These are phyloP conservation scores for Parascedosporium putredinis DNA, from an alignment of 2,329 filamentous ascomycete genomes.

Conservation along the genomic window DNA sequence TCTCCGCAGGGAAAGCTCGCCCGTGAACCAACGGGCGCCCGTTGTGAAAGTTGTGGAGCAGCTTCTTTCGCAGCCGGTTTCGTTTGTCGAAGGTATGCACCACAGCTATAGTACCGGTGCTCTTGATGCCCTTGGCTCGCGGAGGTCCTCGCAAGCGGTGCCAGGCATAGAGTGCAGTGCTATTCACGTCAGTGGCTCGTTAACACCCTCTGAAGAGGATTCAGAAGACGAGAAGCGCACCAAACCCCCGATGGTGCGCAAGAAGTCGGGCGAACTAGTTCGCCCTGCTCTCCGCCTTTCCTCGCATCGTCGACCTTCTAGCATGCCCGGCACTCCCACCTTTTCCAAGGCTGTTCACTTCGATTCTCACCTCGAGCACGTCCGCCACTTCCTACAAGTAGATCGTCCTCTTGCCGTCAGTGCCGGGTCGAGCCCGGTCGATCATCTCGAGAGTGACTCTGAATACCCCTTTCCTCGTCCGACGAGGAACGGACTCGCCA, in stretches of 20 bases:
- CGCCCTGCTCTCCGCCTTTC: slow-evolving; percentile 77
- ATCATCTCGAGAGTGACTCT: slow-evolving; percentile 73
- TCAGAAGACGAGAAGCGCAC: slow-evolving; percentile 45
- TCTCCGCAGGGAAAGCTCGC: slow-evolving; percentile 50
- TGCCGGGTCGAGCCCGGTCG: slow-evolving; percentile 82
- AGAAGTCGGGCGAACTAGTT: slow-evolving; percentile 96
- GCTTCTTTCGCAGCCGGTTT: slow-evolving; percentile 7
- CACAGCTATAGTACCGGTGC: slow-evolving; percentile 37
- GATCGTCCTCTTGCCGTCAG: slow-evolving; percentile 94
- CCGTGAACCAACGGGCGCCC: slow-evolving; percentile 23
- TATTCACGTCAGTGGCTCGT: slow-evolving; percentile 35
- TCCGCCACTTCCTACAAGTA: slow-evolving; percentile 88
- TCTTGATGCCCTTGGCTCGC: slow-evolving; percentile 27
- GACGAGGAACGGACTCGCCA: slow-evolving; percentile 1
- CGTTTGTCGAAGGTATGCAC: slow-evolving; percentile 26
- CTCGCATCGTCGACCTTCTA: slow-evolving; percentile 74
- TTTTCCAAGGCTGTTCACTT: slow-evolving; percentile 98
- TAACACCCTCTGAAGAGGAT: slow-evolving; percentile 50
- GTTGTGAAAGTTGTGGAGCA: slow-evolving; percentile 15
- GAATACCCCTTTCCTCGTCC: slow-evolving; percentile 71
- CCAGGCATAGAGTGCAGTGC: slow-evolving; percentile 46
- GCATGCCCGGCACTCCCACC: slow-evolving; percentile 94
- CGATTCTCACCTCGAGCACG: slow-evolving; percentile 90
- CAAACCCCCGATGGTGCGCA: slow-evolving; percentile 89
- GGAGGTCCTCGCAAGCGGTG: slow-evolving; percentile 31